These are phyloP conservation scores for Trichoderma asperellum DNA, from an alignment of 2,329 filamentous ascomycete species.

Conservation along the genomic window DNA sequence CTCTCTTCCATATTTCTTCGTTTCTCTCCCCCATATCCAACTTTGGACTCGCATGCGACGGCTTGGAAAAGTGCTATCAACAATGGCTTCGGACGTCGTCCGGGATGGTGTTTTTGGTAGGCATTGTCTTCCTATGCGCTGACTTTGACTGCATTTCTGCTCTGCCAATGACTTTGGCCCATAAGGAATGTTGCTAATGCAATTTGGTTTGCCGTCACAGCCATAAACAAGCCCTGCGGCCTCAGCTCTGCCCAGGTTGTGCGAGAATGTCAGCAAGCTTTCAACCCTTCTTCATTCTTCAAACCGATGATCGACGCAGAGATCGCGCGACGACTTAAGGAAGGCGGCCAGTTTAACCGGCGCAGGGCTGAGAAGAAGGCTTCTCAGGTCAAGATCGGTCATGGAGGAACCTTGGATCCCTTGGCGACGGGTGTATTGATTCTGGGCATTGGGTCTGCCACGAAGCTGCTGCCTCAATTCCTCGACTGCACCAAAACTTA, in stretches of 20 bases:
- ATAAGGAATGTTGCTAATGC: slow-evolving; percentile 15
- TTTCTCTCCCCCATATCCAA: slow-evolving; percentile 66
- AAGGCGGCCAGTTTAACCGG: slow-evolving; percentile 64
- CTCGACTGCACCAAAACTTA: slow-evolving; percentile 91
- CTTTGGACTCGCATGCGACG: slow-evolving; percentile 42
- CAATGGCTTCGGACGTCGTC: slow-evolving; percentile 58
- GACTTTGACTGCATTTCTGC: background rate
- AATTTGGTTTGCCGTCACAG: slow-evolving; percentile 50
- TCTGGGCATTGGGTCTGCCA: slow-evolving; percentile 82
- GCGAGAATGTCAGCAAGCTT: slow-evolving; percentile 81
- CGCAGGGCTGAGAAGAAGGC: slow-evolving; percentile 61
- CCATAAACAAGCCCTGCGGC: slow-evolving; percentile 88
- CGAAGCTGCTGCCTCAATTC: slow-evolving; percentile 79
- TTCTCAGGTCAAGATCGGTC: slow-evolving; percentile 86
- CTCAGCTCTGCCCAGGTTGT: slow-evolving; percentile 89
- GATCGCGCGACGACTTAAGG: slow-evolving; percentile 56
- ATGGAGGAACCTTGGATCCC: slow-evolving; percentile 94
- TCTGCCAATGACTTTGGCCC: background rate
- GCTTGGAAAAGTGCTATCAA: slow-evolving; percentile 42
- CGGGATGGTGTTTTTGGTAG: slow-evolving; percentile 64
- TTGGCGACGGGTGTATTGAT: slow-evolving; percentile 92
- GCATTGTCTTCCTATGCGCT: slow-evolving; percentile 31
- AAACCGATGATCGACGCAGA: slow-evolving; percentile 73
- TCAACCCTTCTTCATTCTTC: slow-evolving; percentile 82
- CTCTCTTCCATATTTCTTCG: slow-evolving; percentile 31